Base-by-base conservation (phyloP, 2,329 filamentous ascomycete genomes). In the Calonectria pauciramosa region DNA sequence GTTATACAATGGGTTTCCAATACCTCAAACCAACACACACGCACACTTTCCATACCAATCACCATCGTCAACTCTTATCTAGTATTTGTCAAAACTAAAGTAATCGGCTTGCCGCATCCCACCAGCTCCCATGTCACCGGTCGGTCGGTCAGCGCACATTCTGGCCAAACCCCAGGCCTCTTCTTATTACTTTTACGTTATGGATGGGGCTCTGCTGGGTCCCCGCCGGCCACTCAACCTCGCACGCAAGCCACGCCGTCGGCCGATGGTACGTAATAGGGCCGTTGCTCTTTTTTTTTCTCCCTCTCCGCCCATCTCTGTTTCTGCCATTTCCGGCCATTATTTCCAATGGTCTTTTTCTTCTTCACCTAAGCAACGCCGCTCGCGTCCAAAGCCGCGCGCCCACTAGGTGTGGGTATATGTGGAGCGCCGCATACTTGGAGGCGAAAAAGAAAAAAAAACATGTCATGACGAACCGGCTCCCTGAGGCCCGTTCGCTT, bases 131-230 rank as follows among this genome's bases (percentile, higher is more conserved):
- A 63, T 38, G 34, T 26, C 34, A 9, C n/a, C 14, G 34, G n/a
- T 34, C 23, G 14, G 13, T 28, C 26, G 56, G 56, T 63, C 56
- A 23, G 36, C 56, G 56, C 34, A 41, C 10, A 2, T 26, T 41
- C 34, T 36, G 44, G 44, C 8, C n/a, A 63, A 36, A 41, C 36
- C 56, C 23, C 34, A 26, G 56, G 56, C 34, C 56, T 63, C 34
- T 2, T 63, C 56, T 63, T 26, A 30, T 63, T 63, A 63, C 56
- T 70, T 49, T 69, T 69, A 69, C 67, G 54, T 70, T 60, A 70
- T 70, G 44, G 54, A 70, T 70, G 54, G 54, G 44, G 68, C 68
- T 47, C 68, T 47, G 30, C 41, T 34, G 68, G 68, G 28, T 9
- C 41, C 16, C 66, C 34, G 36, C 14, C 38, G 56, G 23, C 26